Evolutionary conservation across 345 rosid species (phyloP).

Genomic region (Cardiospermum halicacabum): DNA sequence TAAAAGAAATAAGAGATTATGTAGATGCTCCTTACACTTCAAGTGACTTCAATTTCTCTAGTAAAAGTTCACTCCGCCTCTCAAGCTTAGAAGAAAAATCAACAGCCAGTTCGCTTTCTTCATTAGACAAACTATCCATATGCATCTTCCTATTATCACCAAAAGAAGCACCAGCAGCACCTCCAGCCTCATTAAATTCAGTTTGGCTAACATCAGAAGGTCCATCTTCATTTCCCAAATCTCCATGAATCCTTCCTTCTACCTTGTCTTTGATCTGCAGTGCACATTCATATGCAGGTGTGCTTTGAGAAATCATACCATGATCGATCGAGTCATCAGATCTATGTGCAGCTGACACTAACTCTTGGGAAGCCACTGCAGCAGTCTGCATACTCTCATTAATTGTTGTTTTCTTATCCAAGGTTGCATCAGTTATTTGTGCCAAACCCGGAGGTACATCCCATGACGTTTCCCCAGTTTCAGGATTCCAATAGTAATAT

Average conservation of each 20-base stretch:
- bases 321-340: slow-evolving; percentile 18
- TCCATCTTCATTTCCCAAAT: slow-evolving; percentile 18
- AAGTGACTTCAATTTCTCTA: slow-evolving; percentile 71
- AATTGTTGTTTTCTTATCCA: slow-evolving; percentile 22
- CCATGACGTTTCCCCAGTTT: slow-evolving; percentile 98
- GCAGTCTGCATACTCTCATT: slow-evolving; percentile 31
- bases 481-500: slow-evolving; percentile 91
- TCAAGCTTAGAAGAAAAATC: slow-evolving; percentile 50
- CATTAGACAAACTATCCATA: slow-evolving; percentile 20
- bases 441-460: slow-evolving; percentile 60
- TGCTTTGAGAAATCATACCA: slow-evolving; percentile 24
- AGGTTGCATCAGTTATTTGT: slow-evolving; percentile 30
- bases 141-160: slow-evolving; percentile 18
- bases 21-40: slow-evolving; percentile 44
- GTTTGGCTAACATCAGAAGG: slow-evolving; percentile 23
- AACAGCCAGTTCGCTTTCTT: slow-evolving; percentile 26
- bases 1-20: slow-evolving; percentile 16
- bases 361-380: slow-evolving; percentile 24
- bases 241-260: slow-evolving; percentile 32
- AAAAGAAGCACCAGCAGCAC: slow-evolving; percentile 22
- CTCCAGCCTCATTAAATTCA: slow-evolving; percentile 23
- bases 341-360: slow-evolving; percentile 20
- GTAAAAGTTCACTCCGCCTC: slow-evolving; percentile 47
- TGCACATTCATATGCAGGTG: slow-evolving; percentile 17
- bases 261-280: slow-evolving; percentile 21